A percentile compares a stretch with the other conserved stretches of the same genome.
Evolutionary conservation across 192 early-diverging fungal species (phyloP).

Genomic region (Coemansia sp.): DNA sequence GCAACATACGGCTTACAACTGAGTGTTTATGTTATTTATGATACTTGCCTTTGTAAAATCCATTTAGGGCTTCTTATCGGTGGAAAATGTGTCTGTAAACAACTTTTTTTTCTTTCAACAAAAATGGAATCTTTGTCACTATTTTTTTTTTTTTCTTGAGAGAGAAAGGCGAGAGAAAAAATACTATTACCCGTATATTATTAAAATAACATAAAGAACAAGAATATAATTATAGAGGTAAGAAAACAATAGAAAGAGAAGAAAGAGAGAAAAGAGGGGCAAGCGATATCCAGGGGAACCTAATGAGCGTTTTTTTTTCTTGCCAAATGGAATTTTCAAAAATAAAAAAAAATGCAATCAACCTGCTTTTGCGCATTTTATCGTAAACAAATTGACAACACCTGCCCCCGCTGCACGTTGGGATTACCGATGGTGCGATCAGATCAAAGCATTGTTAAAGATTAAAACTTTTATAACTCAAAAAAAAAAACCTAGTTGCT

Average conservation of each 20-base stretch:
- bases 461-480: neutral
- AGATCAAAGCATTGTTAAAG: neutral
- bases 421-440: neutral
- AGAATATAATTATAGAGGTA: conserved; percentile 2
- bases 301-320: neutral
- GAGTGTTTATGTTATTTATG: neutral
- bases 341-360: neutral
- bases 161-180: neutral
- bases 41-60: conserved; percentile 49
- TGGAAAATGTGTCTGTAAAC: neutral
- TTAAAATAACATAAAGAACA: conserved; percentile 11
- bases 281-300: neutral
- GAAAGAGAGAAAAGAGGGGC: neutral
- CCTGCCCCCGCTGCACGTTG: neutral
- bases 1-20: too few species aligned
- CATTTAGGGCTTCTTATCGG: conserved; percentile 19
- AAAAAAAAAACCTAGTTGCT: conserved; percentile 4
- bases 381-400: neutral
- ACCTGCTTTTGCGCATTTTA: neutral
- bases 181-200: conserved; percentile 8
- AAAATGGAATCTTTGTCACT: neutral
- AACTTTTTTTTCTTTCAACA: neutral
- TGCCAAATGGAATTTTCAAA: neutral
- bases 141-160: neutral
- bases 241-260: conserved; percentile 3